A percentile compares a stretch with the other conserved stretches of the same genome.
phyloP scores from a whole-genome alignment of 805 yeast genomes.

The Candida piceae region DNA sequence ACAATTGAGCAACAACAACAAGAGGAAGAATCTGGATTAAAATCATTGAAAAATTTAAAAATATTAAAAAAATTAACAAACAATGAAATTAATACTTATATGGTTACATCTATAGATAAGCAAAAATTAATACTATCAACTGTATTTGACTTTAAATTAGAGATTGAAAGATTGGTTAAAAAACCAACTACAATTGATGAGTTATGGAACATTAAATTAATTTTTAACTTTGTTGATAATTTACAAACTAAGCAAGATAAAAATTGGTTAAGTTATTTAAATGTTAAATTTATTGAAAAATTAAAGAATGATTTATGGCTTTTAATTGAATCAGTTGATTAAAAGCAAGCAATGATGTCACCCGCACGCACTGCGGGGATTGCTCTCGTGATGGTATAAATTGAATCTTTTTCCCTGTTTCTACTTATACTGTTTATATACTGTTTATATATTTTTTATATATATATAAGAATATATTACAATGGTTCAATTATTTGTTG shows the following conservation, averaged over 20 bases:
- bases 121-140: constrained; percentile 31
- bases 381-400: too few relatives aligned
- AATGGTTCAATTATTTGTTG: constrained; percentile 27
- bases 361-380: too few relatives aligned
- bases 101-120: too few relatives aligned
- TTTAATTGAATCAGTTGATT: too few relatives aligned
- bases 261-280: constrained; percentile 39
- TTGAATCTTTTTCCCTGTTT: too few relatives aligned
- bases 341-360: too few relatives aligned
- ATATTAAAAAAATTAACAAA: constrained; percentile 19
- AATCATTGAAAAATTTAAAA: constrained; percentile 12
- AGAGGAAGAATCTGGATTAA: background rate
- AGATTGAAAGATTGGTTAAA: constrained; percentile 39
- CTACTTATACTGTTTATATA: too few relatives aligned
- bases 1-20: background rate
- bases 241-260: constrained; percentile 1
- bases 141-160: constrained; percentile 52
- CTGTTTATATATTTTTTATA: too few relatives aligned
- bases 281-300: constrained; percentile 46
- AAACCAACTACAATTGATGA: constrained; percentile 45
- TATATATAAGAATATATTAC: background rate
- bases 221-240: constrained; percentile 57
- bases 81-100: too few relatives aligned
- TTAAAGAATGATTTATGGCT: constrained; percentile 38
- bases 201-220: constrained; percentile 55